Base-by-base conservation (phyloP, 768 basidiomycete species). In the Holtermanniella nyarrowii region DNA sequence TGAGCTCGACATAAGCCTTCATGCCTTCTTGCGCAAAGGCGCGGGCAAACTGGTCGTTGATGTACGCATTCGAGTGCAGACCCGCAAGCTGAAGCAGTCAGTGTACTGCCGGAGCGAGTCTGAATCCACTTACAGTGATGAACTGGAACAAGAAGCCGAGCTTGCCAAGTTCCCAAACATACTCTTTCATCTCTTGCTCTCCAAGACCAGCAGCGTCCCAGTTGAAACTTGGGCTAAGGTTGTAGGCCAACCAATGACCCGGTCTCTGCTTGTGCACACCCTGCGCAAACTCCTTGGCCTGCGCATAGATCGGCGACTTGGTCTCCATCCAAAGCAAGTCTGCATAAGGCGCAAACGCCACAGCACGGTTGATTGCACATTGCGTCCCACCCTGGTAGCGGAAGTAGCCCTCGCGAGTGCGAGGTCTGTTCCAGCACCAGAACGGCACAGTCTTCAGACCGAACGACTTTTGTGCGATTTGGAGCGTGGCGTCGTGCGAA, bases 101-200 rank as follows among this genome's bases (percentile, higher is more conserved):
- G n/a, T 11, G 16, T 37, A 37, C 31, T 37, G 10, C 11, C 12
- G n/a, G 11, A 40, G 22, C 16, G n/a, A 23, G 42, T 11, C 18
- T 39, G 26, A 42, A 40, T 5, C 2, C 24, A 50, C 85, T 63
- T 47, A 90, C 88, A 60, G 91, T 95, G 73, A 96, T 95, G 76
- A 99, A 97, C 72, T 97, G 91, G 90, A 91, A 97, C 61, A 90
- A 84, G 73, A 96, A 97, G 27, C 91, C 91, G 44, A 95, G 81
- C 76, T 85, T 91, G 44, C 88, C 93, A 22, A 99, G 77, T 40
- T 53, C 53, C 56, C 56, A 57, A 4, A 57, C 44, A 27, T 57
- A 57, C 42, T 77, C 74, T 71, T 86, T 78, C 88, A 88, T 97
- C 60, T 90, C 88, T 57, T 77, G 76, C 61, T 83, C 79, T 41